These are phyloP conservation scores for Calonectria fujianensis DNA, from an alignment of 2,329 filamentous ascomycete species.

Conservation along the genomic window DNA sequence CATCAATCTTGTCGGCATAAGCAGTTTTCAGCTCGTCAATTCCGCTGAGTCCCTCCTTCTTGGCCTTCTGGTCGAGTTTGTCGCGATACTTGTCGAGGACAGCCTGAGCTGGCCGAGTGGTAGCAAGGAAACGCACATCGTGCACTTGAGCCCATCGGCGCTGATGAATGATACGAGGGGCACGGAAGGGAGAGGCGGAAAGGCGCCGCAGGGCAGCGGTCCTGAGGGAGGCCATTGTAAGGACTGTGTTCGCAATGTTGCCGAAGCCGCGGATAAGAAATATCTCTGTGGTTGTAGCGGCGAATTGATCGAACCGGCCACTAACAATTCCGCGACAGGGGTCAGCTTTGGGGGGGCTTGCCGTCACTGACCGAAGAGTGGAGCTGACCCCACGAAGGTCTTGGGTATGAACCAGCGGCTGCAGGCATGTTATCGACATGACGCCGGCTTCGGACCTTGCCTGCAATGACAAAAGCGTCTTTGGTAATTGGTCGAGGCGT, in stretches of 20 bases:
- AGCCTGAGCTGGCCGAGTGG: constrained; percentile 79
- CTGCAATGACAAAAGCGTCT: constrained; percentile 52
- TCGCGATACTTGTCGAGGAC: constrained; percentile 90
- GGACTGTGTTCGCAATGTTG: constrained; percentile 34
- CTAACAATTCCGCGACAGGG: constrained; percentile 40
- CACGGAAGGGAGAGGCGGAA: constrained; percentile 57
- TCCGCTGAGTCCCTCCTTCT: constrained; percentile 80
- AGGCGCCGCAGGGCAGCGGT: constrained; percentile 70
- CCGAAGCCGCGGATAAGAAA: constrained; percentile 30
- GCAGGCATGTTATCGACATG: constrained; percentile 19
- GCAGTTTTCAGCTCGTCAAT: constrained; percentile 86
- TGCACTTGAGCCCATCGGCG: constrained; percentile 93
- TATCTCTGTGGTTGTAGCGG: constrained; percentile 17
- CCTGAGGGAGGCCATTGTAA: constrained; percentile 69
- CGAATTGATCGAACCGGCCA: constrained; percentile 33
- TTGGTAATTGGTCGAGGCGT: constrained; percentile 47
- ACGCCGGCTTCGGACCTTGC: constrained; percentile 54
- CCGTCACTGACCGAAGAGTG: constrained; percentile 52
- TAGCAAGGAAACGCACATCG: constrained; percentile 92
- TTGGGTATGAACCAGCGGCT: constrained; percentile 21
- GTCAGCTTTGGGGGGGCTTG: constrained; percentile 37
- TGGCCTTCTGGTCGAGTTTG: constrained; percentile 89
- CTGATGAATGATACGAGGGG: constrained; percentile 70
- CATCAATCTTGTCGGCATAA: constrained; percentile 88
- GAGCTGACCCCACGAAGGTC: constrained; percentile 41